Base-by-base conservation (phyloP, 2,329 filamentous ascomycete genomes). In the Fusarium staphyleae region DNA sequence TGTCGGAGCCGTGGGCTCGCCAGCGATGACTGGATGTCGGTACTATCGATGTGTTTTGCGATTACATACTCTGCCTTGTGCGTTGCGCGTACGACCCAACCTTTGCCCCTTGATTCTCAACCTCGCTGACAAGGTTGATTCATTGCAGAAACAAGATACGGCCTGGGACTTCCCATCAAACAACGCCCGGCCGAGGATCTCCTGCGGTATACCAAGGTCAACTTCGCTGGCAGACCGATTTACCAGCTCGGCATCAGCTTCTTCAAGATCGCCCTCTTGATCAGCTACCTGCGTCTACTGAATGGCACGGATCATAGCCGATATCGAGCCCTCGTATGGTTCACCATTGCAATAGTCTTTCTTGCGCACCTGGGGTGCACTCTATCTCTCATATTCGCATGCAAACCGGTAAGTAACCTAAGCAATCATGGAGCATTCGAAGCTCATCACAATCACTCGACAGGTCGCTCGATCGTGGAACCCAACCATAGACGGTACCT, bases 161-260 rank as follows among this genome's bases (percentile, higher is more conserved):
- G 81, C 14, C 72, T 84, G 3, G 81, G 81, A 1, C 67, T 84
- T 3, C 77, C 80, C 0, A 47, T 82, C 7, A 56, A 46, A 6
- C 54, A 72, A 4, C 75, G 81, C 1, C 81, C 81, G 0, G 61
- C 70, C n/a, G 66, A 57, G n/a, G 75, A 78, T 35, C 62, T 80
- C 0, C 53, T 75, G 5, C 69, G 69, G 0, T 83, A 82, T 63
- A 78, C 77, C 0, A 65, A 78, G 48, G 69, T 81, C 62, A 84
- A 84, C 65, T 83, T 75, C 57, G 78, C 77, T 5, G 81, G 80
- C 2, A 75, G 81, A 3, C 81, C 81, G 0, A 76, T 83, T 36
- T 84, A 84, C 54, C 80, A 83, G 55, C 42, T 81, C 7, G 81
- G 81, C 30, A 81, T 84, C 65, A 78, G 78, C 53, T 81, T 81